A percentile compares a stretch with the other conserved stretches of the same genome.
These are phyloP conservation scores for Nowakowskiella sp. DNA, from an alignment of 192 early-diverging fungal genomes.

Conservation along the genomic window DNA sequence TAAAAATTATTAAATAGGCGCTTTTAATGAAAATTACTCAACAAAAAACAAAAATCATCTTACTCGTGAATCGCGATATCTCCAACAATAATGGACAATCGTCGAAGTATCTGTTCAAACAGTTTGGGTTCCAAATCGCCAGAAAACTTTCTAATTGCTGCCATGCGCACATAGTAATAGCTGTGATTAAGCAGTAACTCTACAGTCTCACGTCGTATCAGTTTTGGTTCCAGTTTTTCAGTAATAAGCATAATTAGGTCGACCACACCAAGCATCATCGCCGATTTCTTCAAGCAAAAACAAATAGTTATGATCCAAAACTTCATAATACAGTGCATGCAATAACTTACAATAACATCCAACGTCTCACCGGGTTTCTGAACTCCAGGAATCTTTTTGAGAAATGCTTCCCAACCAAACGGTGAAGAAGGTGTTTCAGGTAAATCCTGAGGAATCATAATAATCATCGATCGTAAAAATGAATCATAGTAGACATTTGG, in stretches of 20 bases:
- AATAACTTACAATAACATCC: slow-evolving; percentile 20
- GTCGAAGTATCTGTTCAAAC: slow-evolving; percentile 34
- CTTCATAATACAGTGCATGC: too few species aligned
- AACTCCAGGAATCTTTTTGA: slow-evolving; percentile 21
- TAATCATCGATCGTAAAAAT: slow-evolving; percentile 26
- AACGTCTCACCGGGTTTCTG: slow-evolving; percentile 21
- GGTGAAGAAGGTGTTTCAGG: slow-evolving; percentile 37
- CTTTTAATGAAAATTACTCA: slow-evolving; percentile 8
- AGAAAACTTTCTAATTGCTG: slow-evolving; percentile 11
- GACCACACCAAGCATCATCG: slow-evolving; percentile 17
- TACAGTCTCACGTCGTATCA: slow-evolving; percentile 29
- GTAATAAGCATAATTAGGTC: slow-evolving; percentile 23
- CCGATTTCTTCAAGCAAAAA: slow-evolving; percentile 13
- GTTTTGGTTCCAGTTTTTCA: slow-evolving; percentile 1
- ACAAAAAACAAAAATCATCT: slow-evolving; percentile 4
- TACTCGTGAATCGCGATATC: slow-evolving; percentile 27
- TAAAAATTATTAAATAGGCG: slow-evolving; percentile 3
- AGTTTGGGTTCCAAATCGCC: slow-evolving; percentile 28
- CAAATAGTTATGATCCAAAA: too few species aligned
- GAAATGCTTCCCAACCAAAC: slow-evolving; percentile 39
- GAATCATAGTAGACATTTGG: slow-evolving; percentile 39
- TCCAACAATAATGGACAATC: slow-evolving; percentile 37
- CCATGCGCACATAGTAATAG: slow-evolving; percentile 29
- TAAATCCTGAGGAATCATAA: slow-evolving; percentile 37
- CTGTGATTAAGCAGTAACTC: slow-evolving; percentile 30